Base-by-base conservation (phyloP, 1,139 yeast species). In the Eremothecium cymbalariae region DNA sequence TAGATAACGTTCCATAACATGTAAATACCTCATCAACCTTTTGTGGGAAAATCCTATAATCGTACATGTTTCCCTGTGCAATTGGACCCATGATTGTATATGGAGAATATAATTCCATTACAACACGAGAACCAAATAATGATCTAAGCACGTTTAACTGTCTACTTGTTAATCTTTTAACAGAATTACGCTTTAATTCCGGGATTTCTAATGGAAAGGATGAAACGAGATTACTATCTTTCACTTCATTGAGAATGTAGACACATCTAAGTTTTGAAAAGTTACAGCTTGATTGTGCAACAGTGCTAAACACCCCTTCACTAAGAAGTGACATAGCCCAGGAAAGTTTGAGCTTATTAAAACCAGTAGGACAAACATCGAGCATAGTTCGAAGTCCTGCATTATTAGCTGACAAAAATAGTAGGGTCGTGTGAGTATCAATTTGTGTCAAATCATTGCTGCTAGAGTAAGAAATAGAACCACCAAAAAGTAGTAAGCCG, bases 41-140 rank as follows among this genome's bases (percentile, higher is more conserved):
- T 14, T 37, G 15, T 4, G 57, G 57, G 12, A 70, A 50, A 2
- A 69, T 54, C 39, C 93, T 63, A 48, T 76, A 77, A 45, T 81
- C 93, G 45, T 63, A 78, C 29, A 70, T 61, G 48, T 79, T 82
- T 1, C 78, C 72, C 25, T 67, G 62, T 6, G 78, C 46, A 0
- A 80, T 44, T 0, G 86, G 77, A 0, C 88, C 88, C 34, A 74
- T 50, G 1, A 73, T 56, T 16, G 69, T 66, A 23, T 55, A 56
- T 6, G 54, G 51, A 31, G 65, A 57, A 21, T 69, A 68, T 13
- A 67, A 59, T 47, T 81, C 90, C 13, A 62, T 55, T 0, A 80
- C 62, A 0, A 77, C 59, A 40, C 84, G 62, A 2, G 74, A 47
- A 2, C 73, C 72, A 8, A 70, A 53, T 2, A 63, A 33, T 0